Evolutionary conservation across 352 stramenopile genomes (phyloP), one percentile per base, ranked within the genome.

Genomic region (Phytophthora aleatoria): DNA sequence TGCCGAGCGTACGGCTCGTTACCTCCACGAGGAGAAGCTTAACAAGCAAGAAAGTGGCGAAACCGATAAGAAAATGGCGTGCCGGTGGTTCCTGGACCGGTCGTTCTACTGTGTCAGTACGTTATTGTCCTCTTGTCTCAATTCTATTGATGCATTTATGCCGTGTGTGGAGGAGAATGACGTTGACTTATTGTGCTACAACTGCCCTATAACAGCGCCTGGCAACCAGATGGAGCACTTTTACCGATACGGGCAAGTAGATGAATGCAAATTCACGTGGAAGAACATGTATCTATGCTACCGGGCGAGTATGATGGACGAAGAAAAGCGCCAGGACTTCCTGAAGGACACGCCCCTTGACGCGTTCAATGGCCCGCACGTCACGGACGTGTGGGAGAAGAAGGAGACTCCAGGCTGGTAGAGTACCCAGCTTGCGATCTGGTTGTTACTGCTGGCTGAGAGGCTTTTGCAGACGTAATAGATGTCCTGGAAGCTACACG

Each of bases 51-150:
- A 74, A 38, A 69, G 74, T 16, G 68, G 59, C 27, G 36, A 76
- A 33, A 57, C 59, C 7, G 64, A 68, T 58, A 90, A 86, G 71
- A 74, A 80, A 33, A 76, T 90, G 52, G 81, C 77, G 11, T 95
- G 86, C 64, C 61, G 71, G n/a, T 92, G 83, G 80, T 92, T 92
- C 60, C 57, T 95, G 1, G 84, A 95, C 55, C 81, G 80, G 33
- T 82, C 86, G 9, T 95, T 95, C 74, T 84, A 79, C 47, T 95
- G 86, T 64, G 83, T 91, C 71, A 93, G 86, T 95, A 89, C 72
- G 86, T 91, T 41, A 15, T 45, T 31, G 16, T 30, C 31, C 7
- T 41, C 35, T 12, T 20, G n/a, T 41, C 11, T n/a, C 35, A 27
- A 41, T 33, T 9, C 20, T 13, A 3, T 24, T 26, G 9, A 45